A percentile compares a stretch with the other conserved stretches of the same genome.
Evolutionary conservation across 1,139 yeast species (phyloP).

Genomic region (Suhomyces ambrosiae): DNA sequence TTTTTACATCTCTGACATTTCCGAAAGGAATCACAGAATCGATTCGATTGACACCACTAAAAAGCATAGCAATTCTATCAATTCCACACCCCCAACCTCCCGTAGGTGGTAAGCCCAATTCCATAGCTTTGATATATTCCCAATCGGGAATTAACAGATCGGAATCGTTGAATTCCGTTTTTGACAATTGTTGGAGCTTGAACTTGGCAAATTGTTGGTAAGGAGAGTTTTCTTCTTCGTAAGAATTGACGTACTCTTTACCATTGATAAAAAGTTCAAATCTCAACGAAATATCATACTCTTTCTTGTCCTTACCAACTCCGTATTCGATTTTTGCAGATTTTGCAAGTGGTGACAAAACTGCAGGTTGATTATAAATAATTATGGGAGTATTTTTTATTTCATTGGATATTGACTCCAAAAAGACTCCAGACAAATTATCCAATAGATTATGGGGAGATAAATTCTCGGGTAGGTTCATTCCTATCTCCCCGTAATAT

Average conservation of each 20-base stretch:
- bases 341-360: conserved; percentile 87
- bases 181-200: conserved; percentile 51
- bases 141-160: conserved; percentile 76
- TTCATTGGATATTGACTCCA: conserved; percentile 62
- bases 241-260: conserved; percentile 86
- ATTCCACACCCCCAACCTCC: conserved; percentile 98
- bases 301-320: conserved; percentile 19
- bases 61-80: conserved; percentile 82
- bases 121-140: conserved; percentile 72
- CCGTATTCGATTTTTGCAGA: conserved; percentile 37
- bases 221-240: conserved; percentile 95
- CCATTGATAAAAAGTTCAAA: conserved; percentile 85
- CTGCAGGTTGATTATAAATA: conserved; percentile 80
- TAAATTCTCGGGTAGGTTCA: conserved; percentile 41
- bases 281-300: conserved; percentile 57
- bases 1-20: conserved; percentile 66
- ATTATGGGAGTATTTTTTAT: conserved; percentile 58
- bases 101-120: conserved; percentile 94
- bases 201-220: conserved; percentile 65
- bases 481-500: conserved; percentile 35
- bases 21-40: conserved; percentile 87
- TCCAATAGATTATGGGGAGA: conserved; percentile 67
- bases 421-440: conserved; percentile 55
- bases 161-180: conserved; percentile 51
- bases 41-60: conserved; percentile 65